Conservation (phyloP, 257 asterid genomes). For the Fraxinus cuspidata region DNA sequence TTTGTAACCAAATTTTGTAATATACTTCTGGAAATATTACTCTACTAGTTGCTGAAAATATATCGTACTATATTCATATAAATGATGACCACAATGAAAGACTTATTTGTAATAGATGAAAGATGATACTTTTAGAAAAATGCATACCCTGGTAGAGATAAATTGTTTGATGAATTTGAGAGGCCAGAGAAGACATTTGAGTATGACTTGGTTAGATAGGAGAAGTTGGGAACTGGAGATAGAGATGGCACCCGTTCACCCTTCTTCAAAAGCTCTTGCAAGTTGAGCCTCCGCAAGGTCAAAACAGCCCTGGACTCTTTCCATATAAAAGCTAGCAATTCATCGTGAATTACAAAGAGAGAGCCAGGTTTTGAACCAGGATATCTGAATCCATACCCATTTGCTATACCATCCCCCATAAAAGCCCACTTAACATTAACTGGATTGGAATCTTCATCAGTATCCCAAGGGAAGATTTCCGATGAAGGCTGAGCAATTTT, state of each 20-base stretch:
- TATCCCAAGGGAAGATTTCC: conserved; percentile 75
- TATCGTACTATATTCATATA: background rate
- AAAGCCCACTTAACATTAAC: conserved; percentile 57
- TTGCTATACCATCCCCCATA: conserved; percentile 83
- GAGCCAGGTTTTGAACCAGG: conserved; percentile 95
- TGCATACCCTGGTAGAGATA: conserved; percentile 61
- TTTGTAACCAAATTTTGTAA: background rate
- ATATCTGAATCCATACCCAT: conserved; percentile 87
- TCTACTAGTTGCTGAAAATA: background rate
- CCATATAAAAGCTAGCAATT: conserved; percentile 76
- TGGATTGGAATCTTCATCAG: conserved; percentile 48
- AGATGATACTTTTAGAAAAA: conserved; percentile 20
- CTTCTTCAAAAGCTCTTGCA: conserved; percentile 67
- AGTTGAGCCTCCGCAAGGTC: conserved; percentile 74
- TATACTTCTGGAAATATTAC: background rate
- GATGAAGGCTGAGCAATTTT: conserved; percentile 52
- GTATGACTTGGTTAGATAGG: conserved; percentile 77
- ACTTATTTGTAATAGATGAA: background rate
- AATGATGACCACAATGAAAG: background rate
- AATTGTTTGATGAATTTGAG: conserved; percentile 53
- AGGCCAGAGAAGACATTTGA: conserved; percentile 81
- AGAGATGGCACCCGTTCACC: conserved; percentile 78
- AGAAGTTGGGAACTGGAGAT: conserved; percentile 77
- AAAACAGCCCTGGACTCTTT: conserved; percentile 73
- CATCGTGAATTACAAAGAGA: conserved; percentile 66